Base-by-base conservation (phyloP, 345 rosid species). In the Raphanus sativus region DNA sequence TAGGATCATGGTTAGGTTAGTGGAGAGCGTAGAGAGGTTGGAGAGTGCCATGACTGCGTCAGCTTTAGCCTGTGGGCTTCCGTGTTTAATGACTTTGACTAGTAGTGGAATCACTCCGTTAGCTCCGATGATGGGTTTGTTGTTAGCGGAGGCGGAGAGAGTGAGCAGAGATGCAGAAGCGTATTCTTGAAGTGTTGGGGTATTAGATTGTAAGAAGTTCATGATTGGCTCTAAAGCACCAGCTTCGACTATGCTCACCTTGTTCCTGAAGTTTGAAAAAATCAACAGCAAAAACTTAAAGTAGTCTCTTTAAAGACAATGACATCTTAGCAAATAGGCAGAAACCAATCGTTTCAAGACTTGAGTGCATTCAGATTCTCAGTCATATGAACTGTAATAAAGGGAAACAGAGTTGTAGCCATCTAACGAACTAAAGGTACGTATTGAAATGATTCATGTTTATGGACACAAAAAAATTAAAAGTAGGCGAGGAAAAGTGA, bases 131-230 rank as follows among this genome's bases (percentile, higher is more conserved):
- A 91, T 69, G 26, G 94, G 93, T 85, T 89, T 95, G 86, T 92
- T 95, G 70, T 40, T 70, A 38, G 88, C 25, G 4, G 98, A 91
- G 33, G 97, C 99, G 3, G 99, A 95, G 34, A 95, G 85, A 25
- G 99, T 92, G 65, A 92, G 96, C 76, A 95, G 77, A 60, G 96
- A 81, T 11, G 99, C 98, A 48, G 98, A 82, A 48, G 99, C 98
- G 73, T 78, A 80, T 78, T 91, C 99, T 68, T 86, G 88, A 32
- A 95, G 83, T 82, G 81, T 87, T 62, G 71, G 71, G 38, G 75
- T 84, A 12, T 84, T 71, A 29, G 89, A 91, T 62, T 82, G 86
- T 67, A 95, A 91, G 79, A 92, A 91, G 69, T 79, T 73, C 69
- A 89, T 84, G 55, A 95, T 86, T 26, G 97, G 91, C 71, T 87